Evolutionary conservation across 495 filamentous ascomycete genomes (phyloP).

Genomic region (Penicillium fimorum): DNA sequence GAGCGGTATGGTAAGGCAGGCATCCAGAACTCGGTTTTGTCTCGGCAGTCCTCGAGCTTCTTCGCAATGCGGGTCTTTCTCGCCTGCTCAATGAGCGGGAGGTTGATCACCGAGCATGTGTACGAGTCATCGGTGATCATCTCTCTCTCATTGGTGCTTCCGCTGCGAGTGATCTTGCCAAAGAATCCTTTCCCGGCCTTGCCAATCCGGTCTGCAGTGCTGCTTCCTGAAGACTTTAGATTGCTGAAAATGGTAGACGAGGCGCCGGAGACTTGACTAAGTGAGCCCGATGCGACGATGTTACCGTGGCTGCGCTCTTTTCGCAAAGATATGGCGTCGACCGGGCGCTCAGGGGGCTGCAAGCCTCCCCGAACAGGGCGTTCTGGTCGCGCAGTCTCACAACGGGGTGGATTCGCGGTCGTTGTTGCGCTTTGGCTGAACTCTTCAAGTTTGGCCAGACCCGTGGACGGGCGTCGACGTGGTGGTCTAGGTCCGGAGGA

Average conservation of each 20-base stretch:
- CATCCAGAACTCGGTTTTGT: constrained; percentile 98
- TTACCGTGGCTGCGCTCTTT: constrained; percentile 50
- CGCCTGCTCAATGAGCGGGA: constrained; percentile 79
- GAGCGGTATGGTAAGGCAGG: constrained; percentile 87
- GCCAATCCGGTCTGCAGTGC: constrained; percentile 67
- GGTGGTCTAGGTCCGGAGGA: constrained; percentile 34
- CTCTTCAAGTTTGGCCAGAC: constrained; percentile 44
- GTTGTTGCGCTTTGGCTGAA: constrained; percentile 30
- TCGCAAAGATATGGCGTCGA: constrained; percentile 35
- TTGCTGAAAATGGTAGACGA: constrained; percentile 68
- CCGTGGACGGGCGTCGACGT: constrained; percentile 45
- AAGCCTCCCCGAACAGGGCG: constrained; percentile 45
- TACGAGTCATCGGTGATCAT: constrained; percentile 73
- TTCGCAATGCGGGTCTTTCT: constrained; percentile 84
- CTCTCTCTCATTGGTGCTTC: constrained; percentile 67
- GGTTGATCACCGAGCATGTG: constrained; percentile 71
- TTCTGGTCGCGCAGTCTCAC: constrained; percentile 61
- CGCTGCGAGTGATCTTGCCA: constrained; percentile 69
- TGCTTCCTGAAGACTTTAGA: constrained; percentile 66
- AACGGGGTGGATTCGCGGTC: constrained; percentile 41
- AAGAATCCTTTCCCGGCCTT: constrained; percentile 77
- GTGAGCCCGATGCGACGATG: constrained; percentile 54
- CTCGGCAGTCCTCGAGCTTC: constrained; percentile 73
- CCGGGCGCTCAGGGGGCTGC: constrained; percentile 51
- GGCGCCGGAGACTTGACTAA: constrained; percentile 60